Base-by-base conservation (phyloP, 305 asterid genomes). In the Plantago rigida region DNA sequence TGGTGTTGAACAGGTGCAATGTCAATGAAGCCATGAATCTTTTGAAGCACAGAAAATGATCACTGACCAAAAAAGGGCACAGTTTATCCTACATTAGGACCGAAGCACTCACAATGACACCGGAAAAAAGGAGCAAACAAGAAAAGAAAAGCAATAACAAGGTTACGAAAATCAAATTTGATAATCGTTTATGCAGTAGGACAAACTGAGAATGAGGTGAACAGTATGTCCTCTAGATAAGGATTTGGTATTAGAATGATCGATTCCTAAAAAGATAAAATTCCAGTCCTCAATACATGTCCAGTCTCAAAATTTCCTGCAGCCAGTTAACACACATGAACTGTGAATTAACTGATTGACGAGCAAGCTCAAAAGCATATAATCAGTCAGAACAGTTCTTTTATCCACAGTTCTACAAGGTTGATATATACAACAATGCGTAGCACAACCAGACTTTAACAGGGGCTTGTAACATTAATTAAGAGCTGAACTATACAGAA, bases 291-390 rank as follows among this genome's bases (percentile, higher is more conserved):
- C 80, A 78, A 72, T 72, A 80, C 84, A 84, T 76, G 79, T 70
- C 89, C 81, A 82, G 65, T 83, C 86, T 76, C 88, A 73, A 77
- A 73, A 70, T 74, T 73, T 69, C 98, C 95, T 86, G 95, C 94
- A 88, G 86, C 76, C 77, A 86, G 84, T 81, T 84, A 79, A 77
- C 77, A 89, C 75, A 79, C 76, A 73, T 74, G 76, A 75, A 74
- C 73, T 28, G 79, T 82, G 77, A 82, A 83, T 78, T 80, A 62
- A 79, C 79, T 80, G 75, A 77, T 73, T 66, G 66, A 78, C 53
- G 78, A 81, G 79, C 84, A 79, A 77, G 72, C 72, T 71, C 72
- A 63, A 72, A 69, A 59, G 71, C 69, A 72, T 63, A 66, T 71
- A 66, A 70, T 70, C 82, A 69, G 54, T 39, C 61, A 65, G 72